Evolutionary conservation across 1,284 basidiomycete genomes (phyloP).

Genomic region (Sanghuangporus weigelae): DNA sequence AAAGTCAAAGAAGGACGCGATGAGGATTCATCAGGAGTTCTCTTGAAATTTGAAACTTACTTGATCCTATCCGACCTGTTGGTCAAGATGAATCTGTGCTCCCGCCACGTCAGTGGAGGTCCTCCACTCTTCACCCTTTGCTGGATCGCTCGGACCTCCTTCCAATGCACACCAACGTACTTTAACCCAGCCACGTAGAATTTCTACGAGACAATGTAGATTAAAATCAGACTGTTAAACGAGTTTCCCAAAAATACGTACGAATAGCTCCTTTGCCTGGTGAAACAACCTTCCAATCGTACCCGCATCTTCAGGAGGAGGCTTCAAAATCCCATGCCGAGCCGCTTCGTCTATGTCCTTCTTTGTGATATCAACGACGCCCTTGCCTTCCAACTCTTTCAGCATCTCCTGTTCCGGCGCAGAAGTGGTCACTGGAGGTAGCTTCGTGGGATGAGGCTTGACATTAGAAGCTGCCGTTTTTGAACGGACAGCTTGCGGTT

Average conservation of each 20-base stretch:
- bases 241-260: slow-evolving; percentile 25
- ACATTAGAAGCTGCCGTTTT: slow-evolving; percentile 10
- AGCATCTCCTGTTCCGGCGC: slow-evolving; percentile 11
- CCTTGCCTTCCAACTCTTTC: slow-evolving; percentile 18
- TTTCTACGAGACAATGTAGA: slow-evolving; percentile 43
- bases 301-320: slow-evolving; percentile 56
- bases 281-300: slow-evolving; percentile 53
- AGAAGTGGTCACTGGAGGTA: not conserved
- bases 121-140: slow-evolving; percentile 52
- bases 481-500: not conserved
- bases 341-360: slow-evolving; percentile 61
- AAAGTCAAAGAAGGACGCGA: slow-evolving; percentile 19
- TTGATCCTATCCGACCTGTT: slow-evolving; percentile 63
- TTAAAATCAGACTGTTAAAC: slow-evolving; percentile 52
- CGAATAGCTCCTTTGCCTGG: slow-evolving; percentile 64
- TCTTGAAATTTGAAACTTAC: slow-evolving; percentile 34
- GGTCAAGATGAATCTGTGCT: slow-evolving; percentile 59
- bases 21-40: not conserved
- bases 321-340: slow-evolving; percentile 58
- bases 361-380: slow-evolving; percentile 44
- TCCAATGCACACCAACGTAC: slow-evolving; percentile 57
- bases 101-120: slow-evolving; percentile 52
- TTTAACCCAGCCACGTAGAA: slow-evolving; percentile 73
- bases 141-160: slow-evolving; percentile 47
- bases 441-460: slow-evolving; percentile 8